Percentiles rank a stretch among this genome's conserved stretches.
phyloP scores from a whole-genome alignment of 306 rosid genomes.

The Mimosa pudica region DNA sequence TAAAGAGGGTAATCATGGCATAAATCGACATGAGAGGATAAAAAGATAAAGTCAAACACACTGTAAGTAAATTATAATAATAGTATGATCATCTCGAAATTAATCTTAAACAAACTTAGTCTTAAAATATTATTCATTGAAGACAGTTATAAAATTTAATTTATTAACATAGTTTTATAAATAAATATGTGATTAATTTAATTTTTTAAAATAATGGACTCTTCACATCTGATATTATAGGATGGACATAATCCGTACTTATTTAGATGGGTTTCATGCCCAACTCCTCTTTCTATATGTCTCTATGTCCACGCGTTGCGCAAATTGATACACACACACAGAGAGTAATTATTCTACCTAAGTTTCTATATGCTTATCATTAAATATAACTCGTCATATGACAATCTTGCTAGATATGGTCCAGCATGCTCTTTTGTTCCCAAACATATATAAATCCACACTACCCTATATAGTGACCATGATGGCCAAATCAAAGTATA shows the following conservation, averaged over 20 bases:
- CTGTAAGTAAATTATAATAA: neutral
- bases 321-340: too few species aligned
- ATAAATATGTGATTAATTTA: neutral
- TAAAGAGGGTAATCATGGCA: slow-evolving; percentile 60
- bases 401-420: slow-evolving; percentile 41
- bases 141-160: neutral
- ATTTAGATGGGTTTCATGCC: neutral
- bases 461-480: neutral
- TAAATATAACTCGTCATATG: slow-evolving; percentile 1
- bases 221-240: neutral
- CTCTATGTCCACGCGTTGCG: too few species aligned
- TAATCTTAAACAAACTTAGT: neutral
- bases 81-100: neutral
- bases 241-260: neutral
- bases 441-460: slow-evolving; percentile 23
- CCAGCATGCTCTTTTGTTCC: slow-evolving; percentile 37
- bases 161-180: neutral
- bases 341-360: too few species aligned
- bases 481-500: slow-evolving; percentile 9
- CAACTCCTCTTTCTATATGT: too few species aligned
- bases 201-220: neutral
- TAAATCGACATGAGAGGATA: slow-evolving; percentile 28
- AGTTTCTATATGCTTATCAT: neutral
- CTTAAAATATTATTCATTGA: neutral
- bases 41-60: neutral